Evolutionary conservation across 164 flowering plant genomes (phyloP).

Genomic region (Euptelea pleiosperma): DNA sequence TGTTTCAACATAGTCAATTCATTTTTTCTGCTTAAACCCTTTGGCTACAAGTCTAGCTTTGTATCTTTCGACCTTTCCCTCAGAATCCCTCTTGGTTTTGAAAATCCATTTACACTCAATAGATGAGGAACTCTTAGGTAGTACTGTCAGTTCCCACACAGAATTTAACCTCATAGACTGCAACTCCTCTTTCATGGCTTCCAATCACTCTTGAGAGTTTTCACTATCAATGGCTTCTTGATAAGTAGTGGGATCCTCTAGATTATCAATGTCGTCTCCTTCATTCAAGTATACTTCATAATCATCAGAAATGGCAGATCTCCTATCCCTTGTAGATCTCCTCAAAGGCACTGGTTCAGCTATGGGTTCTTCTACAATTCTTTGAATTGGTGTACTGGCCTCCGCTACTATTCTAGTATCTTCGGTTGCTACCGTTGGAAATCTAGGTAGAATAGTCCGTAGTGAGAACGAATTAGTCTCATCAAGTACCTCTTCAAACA

Average conservation of each 20-base stretch:
- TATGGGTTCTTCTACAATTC: too few relatives aligned
- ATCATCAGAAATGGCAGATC: not conserved
- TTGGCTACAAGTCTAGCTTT: not conserved
- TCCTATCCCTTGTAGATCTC: too few relatives aligned
- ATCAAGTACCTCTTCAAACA: too few relatives aligned
- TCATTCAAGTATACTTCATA: not conserved
- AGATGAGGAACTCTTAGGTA: too few relatives aligned
- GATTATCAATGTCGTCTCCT: not conserved
- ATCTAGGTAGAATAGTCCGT: too few relatives aligned
- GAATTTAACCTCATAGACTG: not conserved
- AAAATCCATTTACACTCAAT: not conserved
- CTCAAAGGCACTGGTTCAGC: too few relatives aligned
- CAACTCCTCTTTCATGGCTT: not conserved
- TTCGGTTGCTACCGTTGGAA: too few relatives aligned
- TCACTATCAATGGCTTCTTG: not conserved
- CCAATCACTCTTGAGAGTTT: not conserved
- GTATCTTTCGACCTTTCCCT: not conserved
- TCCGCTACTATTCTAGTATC: too few relatives aligned
- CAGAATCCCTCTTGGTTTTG: constrained; percentile 1
- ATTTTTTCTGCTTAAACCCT: not conserved
- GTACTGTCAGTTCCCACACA: not conserved
- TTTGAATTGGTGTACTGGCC: too few relatives aligned
- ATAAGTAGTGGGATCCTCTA: not conserved
- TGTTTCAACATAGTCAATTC: not conserved
- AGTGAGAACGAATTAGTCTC: too few relatives aligned